A percentile compares a stretch with the other conserved stretches of the same genome.
Evolutionary conservation across 2,329 filamentous ascomycete genomes (phyloP).

Genomic region (Fusarium agapanthi): DNA sequence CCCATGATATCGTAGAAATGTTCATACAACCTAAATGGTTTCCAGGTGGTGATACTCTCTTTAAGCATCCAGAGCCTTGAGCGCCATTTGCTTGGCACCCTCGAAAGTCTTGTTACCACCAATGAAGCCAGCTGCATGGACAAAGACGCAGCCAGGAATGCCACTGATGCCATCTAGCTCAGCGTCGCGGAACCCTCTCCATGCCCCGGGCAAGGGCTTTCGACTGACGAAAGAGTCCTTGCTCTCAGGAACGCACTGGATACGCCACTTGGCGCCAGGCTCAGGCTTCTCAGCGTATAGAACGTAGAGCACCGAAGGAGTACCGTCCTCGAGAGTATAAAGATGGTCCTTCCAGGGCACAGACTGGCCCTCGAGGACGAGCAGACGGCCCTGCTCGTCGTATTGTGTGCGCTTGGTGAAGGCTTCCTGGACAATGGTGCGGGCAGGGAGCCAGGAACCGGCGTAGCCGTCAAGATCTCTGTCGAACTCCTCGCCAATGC

Average conservation of each 20-base stretch:
- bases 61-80: constrained; percentile 69
- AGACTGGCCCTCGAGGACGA: constrained; percentile 79
- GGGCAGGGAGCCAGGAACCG: constrained; percentile 85
- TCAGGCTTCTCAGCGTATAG: constrained; percentile 86
- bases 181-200: constrained; percentile 90
- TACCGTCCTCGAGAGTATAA: constrained; percentile 80
- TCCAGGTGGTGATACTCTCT: background rate
- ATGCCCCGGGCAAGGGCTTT: constrained; percentile 88
- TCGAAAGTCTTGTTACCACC: constrained; percentile 93
- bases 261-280: constrained; percentile 85
- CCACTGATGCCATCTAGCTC: constrained; percentile 78
- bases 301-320: constrained; percentile 77
- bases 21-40: background rate
- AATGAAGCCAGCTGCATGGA: constrained; percentile 95
- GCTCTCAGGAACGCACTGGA: constrained; percentile 88
- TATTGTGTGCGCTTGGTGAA: constrained; percentile 74
- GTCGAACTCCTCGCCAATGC: constrained; percentile 90
- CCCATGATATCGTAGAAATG: constrained; percentile 6
- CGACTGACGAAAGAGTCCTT: constrained; percentile 91
- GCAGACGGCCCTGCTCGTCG: constrained; percentile 78
- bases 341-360: constrained; percentile 98
- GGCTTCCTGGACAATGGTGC: constrained; percentile 78
- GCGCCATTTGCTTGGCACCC: constrained; percentile 85
- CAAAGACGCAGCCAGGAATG: constrained; percentile 82
- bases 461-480: constrained; percentile 80